These are phyloP conservation scores for Eremomyces bilateralis DNA, from an alignment of 495 filamentous ascomycete genomes.

Conservation along the genomic window DNA sequence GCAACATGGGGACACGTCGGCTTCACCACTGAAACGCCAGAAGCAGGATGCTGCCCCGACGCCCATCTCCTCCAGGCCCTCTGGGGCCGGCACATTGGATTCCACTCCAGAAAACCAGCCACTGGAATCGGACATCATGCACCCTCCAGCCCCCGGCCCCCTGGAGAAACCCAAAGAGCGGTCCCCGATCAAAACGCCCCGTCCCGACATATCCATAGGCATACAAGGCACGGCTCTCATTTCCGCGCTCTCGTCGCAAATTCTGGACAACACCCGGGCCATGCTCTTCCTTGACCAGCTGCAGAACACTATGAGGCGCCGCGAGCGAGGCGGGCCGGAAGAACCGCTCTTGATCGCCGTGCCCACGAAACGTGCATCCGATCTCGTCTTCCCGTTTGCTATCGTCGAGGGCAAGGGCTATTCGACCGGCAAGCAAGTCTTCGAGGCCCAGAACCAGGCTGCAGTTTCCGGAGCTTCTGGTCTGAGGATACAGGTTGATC, in stretches of 20 bases:
- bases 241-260: not conserved
- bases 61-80: not conserved
- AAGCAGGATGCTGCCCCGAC: not conserved
- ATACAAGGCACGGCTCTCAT: slow-evolving; percentile 4
- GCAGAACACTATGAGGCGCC: no score
- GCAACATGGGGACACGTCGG: not conserved
- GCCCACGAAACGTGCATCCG: not conserved
- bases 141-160: no score
- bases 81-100: not conserved
- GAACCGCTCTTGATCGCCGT: not conserved
- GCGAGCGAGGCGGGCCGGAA: no score
- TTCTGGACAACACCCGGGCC: not conserved
- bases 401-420: slow-evolving; percentile 11
- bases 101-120: no score
- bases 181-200: slow-evolving; percentile 7
- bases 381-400: not conserved
- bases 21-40: not conserved
- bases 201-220: slow-evolving; percentile 8
- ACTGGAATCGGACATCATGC: no score
- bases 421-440: slow-evolving; percentile 9
- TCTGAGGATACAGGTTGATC: slow-evolving; percentile 8
- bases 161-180: slow-evolving; percentile 3
- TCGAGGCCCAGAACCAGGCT: slow-evolving; percentile 13
- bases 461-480: slow-evolving; percentile 15
- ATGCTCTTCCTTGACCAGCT: not conserved